Base-by-base conservation (phyloP, 352 stramenopile genomes). In the Thraustochytrium sp. region DNA sequence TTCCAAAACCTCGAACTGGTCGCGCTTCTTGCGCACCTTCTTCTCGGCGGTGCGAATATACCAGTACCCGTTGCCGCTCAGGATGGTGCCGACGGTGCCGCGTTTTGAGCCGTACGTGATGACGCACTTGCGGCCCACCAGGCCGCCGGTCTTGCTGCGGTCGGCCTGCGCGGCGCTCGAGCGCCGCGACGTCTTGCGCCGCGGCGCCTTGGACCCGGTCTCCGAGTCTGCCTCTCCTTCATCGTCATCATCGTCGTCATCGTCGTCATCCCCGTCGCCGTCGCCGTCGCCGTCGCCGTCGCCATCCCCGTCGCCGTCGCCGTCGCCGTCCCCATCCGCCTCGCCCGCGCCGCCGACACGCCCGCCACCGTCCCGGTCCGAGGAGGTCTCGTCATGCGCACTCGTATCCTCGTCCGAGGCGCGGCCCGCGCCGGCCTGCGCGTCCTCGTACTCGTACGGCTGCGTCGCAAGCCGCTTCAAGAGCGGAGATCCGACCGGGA, bases 1-100 rank as follows among this genome's bases (percentile, higher is more conserved):
- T 29, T 80, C 46, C 5, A 80, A 31, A 29, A 80, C 18, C 38
- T 80, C 34, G 42, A 80, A 80, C 53, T 80, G 68, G 23, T 80
- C 68, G 26, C 68, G 68, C 38, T 64, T 80, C 44, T 80, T 80
- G 26, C 68, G 68, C 44, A 80, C 68, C 13, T 26, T 13, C 68
- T 80, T 44, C 26, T 65, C 53, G 8, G 34, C 23, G 8, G 53
- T 80, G 16, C 42, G 40, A 4, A 80, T 80, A 42, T 80, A 80
- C 31, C 31, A 80, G 51, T 80, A 80, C 5, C 68, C 68, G n/a
- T 80, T 80, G 49, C 68, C 68, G 31, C 53, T 80, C 3, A 46
- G 9, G 29, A 80, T 64, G 13, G 46, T 72, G 16, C 68, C 68
- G 2, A 80, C 37, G 18, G 31, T 61, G 68, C 68, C 68, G 37